A percentile compares a stretch with the other conserved stretches of the same genome.
phyloP scores from a whole-genome alignment of 176 grass and related monocot genomes.

The Oryza coarctata region DNA sequence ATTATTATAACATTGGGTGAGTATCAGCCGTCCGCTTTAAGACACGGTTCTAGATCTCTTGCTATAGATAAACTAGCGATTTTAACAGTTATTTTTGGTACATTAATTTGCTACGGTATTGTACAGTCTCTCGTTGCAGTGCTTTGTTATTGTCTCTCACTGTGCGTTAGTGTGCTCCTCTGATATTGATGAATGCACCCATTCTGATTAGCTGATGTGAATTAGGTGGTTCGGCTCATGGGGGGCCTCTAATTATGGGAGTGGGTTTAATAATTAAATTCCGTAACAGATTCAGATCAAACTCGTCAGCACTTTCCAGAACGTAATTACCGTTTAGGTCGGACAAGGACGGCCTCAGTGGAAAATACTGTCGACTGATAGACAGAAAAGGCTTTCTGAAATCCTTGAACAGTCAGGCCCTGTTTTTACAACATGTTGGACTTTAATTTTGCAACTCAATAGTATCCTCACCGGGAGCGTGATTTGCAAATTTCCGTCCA shows the following conservation, averaged over 20 bases:
- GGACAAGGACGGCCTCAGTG: neutral
- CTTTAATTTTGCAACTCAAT: neutral
- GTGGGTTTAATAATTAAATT: slow-evolving; percentile 24
- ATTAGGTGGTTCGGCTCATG: slow-evolving; percentile 13
- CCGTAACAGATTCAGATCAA: slow-evolving; percentile 11
- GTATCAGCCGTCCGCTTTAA: too few species aligned
- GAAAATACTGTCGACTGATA: neutral
- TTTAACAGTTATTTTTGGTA: too few species aligned
- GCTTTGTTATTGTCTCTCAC: too few species aligned
- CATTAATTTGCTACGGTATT: too few species aligned
- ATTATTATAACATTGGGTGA: too few species aligned
- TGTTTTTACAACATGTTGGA: slow-evolving; percentile 25
- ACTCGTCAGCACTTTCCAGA: slow-evolving; percentile 11
- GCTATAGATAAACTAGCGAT: too few species aligned
- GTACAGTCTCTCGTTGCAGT: too few species aligned
- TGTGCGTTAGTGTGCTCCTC: too few species aligned
- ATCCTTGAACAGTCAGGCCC: neutral
- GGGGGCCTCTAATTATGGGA: neutral
- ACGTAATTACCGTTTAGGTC: neutral
- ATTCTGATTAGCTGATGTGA: neutral
- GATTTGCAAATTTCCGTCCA: neutral
- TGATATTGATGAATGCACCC: too few species aligned
- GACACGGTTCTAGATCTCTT: too few species aligned
- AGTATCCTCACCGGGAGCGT: neutral
- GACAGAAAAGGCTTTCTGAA: neutral